Evolutionary conservation across 2,329 filamentous ascomycete genomes (phyloP), one percentile per base, ranked within the genome.

Genomic region (Stagonosporopsis rhizophila): DNA sequence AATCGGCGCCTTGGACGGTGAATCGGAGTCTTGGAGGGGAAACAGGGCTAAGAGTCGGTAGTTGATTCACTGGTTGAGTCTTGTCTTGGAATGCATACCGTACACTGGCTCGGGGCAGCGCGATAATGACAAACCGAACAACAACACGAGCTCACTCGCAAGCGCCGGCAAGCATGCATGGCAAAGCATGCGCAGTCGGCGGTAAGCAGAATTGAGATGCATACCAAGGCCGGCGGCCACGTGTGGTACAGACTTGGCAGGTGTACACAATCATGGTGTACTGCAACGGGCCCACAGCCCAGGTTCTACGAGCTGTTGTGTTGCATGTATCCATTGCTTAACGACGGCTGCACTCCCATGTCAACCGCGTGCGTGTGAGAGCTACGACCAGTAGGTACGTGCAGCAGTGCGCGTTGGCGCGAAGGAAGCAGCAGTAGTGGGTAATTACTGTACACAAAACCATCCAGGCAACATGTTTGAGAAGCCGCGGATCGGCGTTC

Each of bases 401-500:
- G 27, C 35, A 22, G n/a, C 38, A 30, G 35, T 28, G 30, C 27
- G 52, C 37, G 41, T 50, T 45, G 52, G 46, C 35, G 46, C 41
- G 28, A 35, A 32, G 40, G 41, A 40, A 38, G 22, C n/a, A 39
- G 32, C 53, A 52, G 25, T 41, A 47, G 47, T 56, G 42, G 53
- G 23, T 47, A 52, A 56, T 56, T 56, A 20, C 42, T 52, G 22
- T 41, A 19, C 25, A 35, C 35, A 28, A 42, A 37, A n/a, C 23
- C 15, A 56, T 37, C 47, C 47, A 52, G 20, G 38, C 47, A 38
- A 48, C 37, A 38, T 56, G 53, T 48, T 56, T 56, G 49, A 55
- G 44, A 49, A 55, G 38, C 39, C 35, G 52, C 58, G 61, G 63
- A 62, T 59, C 57, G 49, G 52, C 49, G 44, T 56, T 60, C 60